A percentile compares a stretch with the other conserved stretches of the same genome.
Conservation (phyloP, 306 rosid species). For the Mimosa bimucronata region DNA sequence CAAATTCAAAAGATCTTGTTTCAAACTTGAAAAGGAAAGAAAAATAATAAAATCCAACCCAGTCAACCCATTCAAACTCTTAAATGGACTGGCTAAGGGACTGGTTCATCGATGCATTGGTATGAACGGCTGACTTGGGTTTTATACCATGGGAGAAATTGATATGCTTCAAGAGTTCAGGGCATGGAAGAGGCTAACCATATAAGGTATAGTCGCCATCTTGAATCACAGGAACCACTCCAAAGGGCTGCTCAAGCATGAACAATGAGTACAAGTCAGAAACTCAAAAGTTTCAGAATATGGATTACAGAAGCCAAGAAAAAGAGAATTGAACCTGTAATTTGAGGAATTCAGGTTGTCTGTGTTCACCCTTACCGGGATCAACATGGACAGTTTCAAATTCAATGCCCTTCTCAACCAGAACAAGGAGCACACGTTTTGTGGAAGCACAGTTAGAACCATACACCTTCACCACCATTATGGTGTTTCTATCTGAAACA, state of each 20-base stretch:
- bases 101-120: no score
- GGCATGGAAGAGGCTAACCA: conserved; percentile 11
- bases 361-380: conserved; percentile 28
- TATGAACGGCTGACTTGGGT: no score
- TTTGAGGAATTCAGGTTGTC: conserved; percentile 38
- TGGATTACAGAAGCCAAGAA: not conserved
- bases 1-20: no score
- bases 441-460: conserved; percentile 29
- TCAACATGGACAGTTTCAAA: conserved; percentile 37
- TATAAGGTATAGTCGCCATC: conserved; percentile 39
- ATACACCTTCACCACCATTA: conserved; percentile 40
- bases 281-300: not conserved
- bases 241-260: conserved; percentile 29
- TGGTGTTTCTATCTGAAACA: not conserved
- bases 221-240: conserved; percentile 36
- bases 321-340: conserved; percentile 29
- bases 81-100: no score
- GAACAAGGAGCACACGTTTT: conserved; percentile 37
- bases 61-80: no score
- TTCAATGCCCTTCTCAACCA: conserved; percentile 34
- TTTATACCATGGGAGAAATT: no score
- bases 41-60: no score
- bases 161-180: not conserved
- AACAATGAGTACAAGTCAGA: not conserved
- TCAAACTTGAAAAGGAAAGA: no score